Evolutionary conservation across 768 basidiomycete genomes (phyloP).

Genomic region (Bullera alba): DNA sequence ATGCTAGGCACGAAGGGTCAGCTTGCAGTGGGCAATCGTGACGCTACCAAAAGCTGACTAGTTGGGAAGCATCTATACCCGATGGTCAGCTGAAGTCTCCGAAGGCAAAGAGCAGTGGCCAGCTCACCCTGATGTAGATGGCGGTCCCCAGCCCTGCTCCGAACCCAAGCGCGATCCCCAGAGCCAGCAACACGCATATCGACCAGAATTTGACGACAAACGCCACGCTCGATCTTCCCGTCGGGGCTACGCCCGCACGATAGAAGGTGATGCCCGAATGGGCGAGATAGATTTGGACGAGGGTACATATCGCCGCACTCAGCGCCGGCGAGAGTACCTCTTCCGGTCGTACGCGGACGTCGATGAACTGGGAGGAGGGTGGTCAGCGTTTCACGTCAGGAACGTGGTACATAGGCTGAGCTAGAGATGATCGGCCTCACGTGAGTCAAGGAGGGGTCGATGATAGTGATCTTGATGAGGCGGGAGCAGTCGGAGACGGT

Average conservation of each 20-base stretch:
- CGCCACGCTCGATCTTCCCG: not conserved
- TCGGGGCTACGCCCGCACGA: not conserved
- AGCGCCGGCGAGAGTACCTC: slow-evolving; percentile 17
- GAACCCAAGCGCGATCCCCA: slow-evolving; percentile 1
- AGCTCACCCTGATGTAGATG: slow-evolving; percentile 4
- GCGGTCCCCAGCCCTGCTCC: slow-evolving; percentile 2
- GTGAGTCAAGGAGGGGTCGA: slow-evolving; percentile 12
- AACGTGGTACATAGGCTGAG: not conserved
- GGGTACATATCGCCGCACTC: slow-evolving; percentile 12
- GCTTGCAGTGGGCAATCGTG: no score
- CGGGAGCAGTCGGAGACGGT: slow-evolving; percentile 19
- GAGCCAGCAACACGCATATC: slow-evolving; percentile 4
- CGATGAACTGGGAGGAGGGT: slow-evolving; percentile 7
- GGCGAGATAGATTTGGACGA: slow-evolving; percentile 18
- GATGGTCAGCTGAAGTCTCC: not conserved
- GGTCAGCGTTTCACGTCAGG: not conserved
- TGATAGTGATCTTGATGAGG: slow-evolving; percentile 16
- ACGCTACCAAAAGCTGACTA: not conserved
- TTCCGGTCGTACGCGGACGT: slow-evolving; percentile 13
- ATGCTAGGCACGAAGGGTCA: not conserved
- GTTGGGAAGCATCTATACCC: not conserved
- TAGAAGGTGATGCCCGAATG: slow-evolving; percentile 14
- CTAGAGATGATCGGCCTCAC: slow-evolving; percentile 6
- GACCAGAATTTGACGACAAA: not conserved
- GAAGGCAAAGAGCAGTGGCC: not conserved